Evolutionary conservation across 371 early-diverging fungal genomes (phyloP).

Genomic region (Mortierella polycephala): DNA sequence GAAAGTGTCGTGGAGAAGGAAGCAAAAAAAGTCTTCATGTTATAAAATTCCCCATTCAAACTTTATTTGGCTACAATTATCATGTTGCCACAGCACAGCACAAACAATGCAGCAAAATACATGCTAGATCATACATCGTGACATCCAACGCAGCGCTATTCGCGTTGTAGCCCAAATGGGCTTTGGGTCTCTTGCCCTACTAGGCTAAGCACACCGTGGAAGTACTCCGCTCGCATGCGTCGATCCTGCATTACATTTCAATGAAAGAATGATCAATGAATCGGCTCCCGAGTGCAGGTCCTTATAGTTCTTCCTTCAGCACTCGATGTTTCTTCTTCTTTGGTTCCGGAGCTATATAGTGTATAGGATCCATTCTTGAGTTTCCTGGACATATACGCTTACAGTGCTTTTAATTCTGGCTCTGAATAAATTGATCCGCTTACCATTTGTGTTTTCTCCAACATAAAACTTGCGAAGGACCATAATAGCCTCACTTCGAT

Average conservation of each 20-base stretch:
- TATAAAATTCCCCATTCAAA: no score
- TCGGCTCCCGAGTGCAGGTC: neutral
- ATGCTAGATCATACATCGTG: no score
- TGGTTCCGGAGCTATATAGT: constrained; percentile 82
- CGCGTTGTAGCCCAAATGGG: no score
- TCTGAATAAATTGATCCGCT: neutral
- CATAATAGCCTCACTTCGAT: constrained; percentile 85
- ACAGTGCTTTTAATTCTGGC: neutral
- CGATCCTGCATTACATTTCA: no score
- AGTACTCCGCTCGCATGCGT: no score
- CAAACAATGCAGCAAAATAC: no score
- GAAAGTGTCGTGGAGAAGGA: neutral
- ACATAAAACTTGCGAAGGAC: constrained; percentile 91
- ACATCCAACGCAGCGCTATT: no score
- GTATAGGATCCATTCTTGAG: neutral
- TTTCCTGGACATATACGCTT: no score
- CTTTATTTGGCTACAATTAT: no score
- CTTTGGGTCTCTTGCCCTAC: no score
- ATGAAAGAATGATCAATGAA: neutral
- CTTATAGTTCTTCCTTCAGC: constrained; percentile 71
- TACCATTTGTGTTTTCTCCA: constrained; percentile 89
- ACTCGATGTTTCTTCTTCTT: constrained; percentile 84
- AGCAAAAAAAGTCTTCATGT: neutral
- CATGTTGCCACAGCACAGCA: no score
- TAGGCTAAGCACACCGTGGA: no score